Base-by-base conservation (phyloP, 2,329 filamentous ascomycete genomes). In the Lecanicillium sp. region DNA sequence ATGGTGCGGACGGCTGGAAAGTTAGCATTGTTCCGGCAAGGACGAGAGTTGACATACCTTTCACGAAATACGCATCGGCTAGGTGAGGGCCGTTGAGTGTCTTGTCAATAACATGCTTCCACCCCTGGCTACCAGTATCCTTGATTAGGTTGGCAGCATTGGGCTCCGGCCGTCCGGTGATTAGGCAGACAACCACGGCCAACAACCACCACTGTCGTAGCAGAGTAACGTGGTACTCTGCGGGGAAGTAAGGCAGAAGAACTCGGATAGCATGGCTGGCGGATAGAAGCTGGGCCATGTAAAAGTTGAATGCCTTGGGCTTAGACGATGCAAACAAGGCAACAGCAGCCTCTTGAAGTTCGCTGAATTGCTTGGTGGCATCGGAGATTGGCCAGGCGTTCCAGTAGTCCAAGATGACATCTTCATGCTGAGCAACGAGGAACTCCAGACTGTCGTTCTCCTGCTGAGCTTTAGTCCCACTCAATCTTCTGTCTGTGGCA, bases 191-290 rank as follows among this genome's bases (percentile, higher is more conserved):
- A 0, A 82, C 78, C 35, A 96, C 65, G 1, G 85, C 81, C 35
- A 95, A 77, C 5, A 98, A 69, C 87, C 89, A 95, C 90, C 93
- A 97, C 63, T 95, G 83, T 32, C 86, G 75, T 8, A 97, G 74
- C 4, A 98, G 70, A 19, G 71, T 71, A 38, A 89, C 64, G 56
- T 95, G 91, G 57, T 83, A 84, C 58, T 81, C 79, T 12, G 75
- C 66, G 0, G 90, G 89, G 10, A 96, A 70, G 29, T 88, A 66
- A 0, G 93, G 88, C 3, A 98, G 71, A 5, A 98, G 67, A 20
- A 95, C 80, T n/a, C 93, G 79, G 11, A 95, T 79, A 1, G 93
- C 91, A 62, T 98, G 90, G 51, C 85, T 90, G 17, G 86, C 85
- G 0, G 88, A 94, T 26, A 98, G 74, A 7, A 93, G 65, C 60